phyloP scores from a whole-genome alignment of 306 rosid genomes.

The Rosa multiflora region DNA sequence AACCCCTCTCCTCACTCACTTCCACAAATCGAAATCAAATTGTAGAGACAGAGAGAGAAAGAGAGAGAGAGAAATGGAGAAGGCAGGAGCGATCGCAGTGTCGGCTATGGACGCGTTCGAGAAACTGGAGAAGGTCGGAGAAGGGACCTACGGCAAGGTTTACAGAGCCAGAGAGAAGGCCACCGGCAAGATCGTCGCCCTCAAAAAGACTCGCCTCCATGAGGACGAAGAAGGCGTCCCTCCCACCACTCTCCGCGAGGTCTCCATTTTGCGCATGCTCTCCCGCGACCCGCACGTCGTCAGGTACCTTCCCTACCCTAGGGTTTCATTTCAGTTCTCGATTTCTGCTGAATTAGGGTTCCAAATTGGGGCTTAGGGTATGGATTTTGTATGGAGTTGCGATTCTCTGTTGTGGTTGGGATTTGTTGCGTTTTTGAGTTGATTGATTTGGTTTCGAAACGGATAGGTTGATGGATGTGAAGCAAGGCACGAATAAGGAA shows the following conservation, averaged over 20 bases:
- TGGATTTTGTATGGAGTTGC: not conserved
- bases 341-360: not conserved
- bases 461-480: slow-evolving; percentile 76
- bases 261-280: slow-evolving; percentile 88
- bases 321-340: not conserved
- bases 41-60: not conserved
- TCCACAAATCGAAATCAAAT: not conserved
- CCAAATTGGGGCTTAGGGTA: not conserved
- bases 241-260: slow-evolving; percentile 94
- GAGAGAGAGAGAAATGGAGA: slow-evolving; percentile 6
- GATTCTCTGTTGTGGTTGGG: too few relatives aligned
- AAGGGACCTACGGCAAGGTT: slow-evolving; percentile 38
- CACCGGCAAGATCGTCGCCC: slow-evolving; percentile 84
- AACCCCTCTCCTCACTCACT: not conserved
- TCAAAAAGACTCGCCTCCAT: slow-evolving; percentile 90
- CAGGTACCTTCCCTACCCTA: slow-evolving; percentile 30
- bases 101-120: too few relatives aligned
- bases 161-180: slow-evolving; percentile 80
- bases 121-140: too few relatives aligned
- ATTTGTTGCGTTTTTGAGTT: too few relatives aligned
- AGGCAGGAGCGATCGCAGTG: too few relatives aligned
- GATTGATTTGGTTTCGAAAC: not conserved
- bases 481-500: slow-evolving; percentile 89
- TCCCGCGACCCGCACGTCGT: slow-evolving; percentile 89
- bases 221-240: slow-evolving; percentile 97